Evolutionary conservation across 441 rosid genomes (phyloP), one percentile per base, ranked within the genome.

Genomic region (Sinapis alba): DNA sequence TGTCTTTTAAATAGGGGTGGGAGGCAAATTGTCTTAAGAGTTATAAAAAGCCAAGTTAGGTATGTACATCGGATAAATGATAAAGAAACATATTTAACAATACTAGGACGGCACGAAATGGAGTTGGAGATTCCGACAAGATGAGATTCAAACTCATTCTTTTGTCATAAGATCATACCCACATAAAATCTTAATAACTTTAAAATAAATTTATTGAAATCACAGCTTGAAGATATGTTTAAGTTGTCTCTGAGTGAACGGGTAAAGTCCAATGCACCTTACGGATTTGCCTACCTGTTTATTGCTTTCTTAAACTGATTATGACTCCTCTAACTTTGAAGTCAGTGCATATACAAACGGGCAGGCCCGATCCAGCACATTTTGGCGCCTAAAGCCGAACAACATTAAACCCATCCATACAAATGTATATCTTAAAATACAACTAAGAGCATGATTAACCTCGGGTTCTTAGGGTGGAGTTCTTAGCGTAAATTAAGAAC

Each of bases 141-240:
- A 79, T 78, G 84, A 83, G 84, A 86, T 58, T 74, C 58, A 74
- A 83, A 86, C 85, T 82, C 86, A 78, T 74, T 83, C 85, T 38
- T 70, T 69, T 84, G 91, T 90, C 90, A 81, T 45, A 62, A 63
- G 65, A 78, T 53, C 77, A 77, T 69, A 78, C 81, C 53, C 74
- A 81, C 80, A 73, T 7, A 73, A 68, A 21, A 73, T 72, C 45
- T 72, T 53, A 11, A 30, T 1, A 64, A 28, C 16, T 41, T 18
- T 50, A 50, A 20, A 77, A 65, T 27, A 77, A 50, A 53, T 7
- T 50, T 16, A 50, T 50, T 50, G 54, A 71, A 66, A 78, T 66
- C 73, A 78, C 73, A 72, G 69, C 80, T 78, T 72, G 69, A 78
- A 78, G 77, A 78, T 60, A 65, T 78, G 69, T 72, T n/a, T 65